Conservation (phyloP, 768 basidiomycete genomes). For the Galerina marginata region DNA sequence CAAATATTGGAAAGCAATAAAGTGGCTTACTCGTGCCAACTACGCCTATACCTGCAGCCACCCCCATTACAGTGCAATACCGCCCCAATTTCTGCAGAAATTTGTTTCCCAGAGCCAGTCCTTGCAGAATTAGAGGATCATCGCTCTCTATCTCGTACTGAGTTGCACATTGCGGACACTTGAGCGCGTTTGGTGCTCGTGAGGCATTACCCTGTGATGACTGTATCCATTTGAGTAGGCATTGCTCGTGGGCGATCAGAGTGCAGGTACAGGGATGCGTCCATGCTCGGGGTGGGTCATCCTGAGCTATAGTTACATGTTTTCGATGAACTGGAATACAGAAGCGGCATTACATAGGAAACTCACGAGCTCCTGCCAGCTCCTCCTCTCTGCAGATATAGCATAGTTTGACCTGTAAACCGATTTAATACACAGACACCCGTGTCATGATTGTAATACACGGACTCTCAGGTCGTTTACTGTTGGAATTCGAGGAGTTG, state of each 20-base stretch:
- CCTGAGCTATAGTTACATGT: constrained; percentile 36
- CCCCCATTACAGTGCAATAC: constrained; percentile 53
- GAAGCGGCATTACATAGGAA: constrained; percentile 1
- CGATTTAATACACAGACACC: not conserved
- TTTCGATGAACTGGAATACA: not conserved
- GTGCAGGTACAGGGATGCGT: constrained; percentile 84
- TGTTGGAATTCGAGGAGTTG: constrained; percentile 28
- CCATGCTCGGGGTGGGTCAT: constrained; percentile 63
- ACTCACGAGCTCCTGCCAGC: constrained; percentile 48
- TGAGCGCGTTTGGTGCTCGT: constrained; percentile 68
- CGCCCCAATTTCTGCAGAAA: constrained; percentile 56
- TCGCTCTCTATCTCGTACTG: constrained; percentile 71
- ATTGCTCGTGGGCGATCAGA: constrained; percentile 79
- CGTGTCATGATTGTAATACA: not conserved
- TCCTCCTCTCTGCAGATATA: constrained; percentile 85
- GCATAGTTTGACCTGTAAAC: constrained; percentile 67
- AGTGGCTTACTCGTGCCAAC: constrained; percentile 63
- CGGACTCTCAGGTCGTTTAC: constrained; percentile 37
- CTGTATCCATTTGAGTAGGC: constrained; percentile 81
- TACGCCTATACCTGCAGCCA: constrained; percentile 56
- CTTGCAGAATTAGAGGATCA: constrained; percentile 54
- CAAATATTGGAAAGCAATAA: not conserved
- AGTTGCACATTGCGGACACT: constrained; percentile 80
- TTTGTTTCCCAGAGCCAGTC: constrained; percentile 58
- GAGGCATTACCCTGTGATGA: constrained; percentile 62